Conservation (phyloP, 192 early-diverging fungal genomes). For the Coemansia sp. region DNA sequence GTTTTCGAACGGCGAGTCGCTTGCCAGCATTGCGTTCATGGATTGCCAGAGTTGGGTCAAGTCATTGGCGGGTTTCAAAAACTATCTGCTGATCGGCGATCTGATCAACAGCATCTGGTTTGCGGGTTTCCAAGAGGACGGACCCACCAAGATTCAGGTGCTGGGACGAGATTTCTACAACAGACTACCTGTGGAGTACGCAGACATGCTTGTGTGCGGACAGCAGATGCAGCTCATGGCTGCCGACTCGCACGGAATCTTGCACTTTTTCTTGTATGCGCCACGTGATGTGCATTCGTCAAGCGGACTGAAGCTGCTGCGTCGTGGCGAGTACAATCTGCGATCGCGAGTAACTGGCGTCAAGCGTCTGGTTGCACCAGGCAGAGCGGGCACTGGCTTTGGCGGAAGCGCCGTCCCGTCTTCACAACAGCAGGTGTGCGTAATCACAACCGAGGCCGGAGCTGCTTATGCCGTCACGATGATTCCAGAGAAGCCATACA, state of each 20-base stretch:
- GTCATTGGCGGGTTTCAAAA: conserved; percentile 78
- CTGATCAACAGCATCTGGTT: conserved; percentile 86
- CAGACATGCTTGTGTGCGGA: conserved; percentile 81
- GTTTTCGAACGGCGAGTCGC: conserved; percentile 76
- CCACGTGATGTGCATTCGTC: conserved; percentile 89
- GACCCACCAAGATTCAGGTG: conserved; percentile 83
- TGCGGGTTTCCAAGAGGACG: conserved; percentile 88
- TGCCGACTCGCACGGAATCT: conserved; percentile 69
- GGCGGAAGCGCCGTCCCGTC: background rate
- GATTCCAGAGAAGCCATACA: conserved; percentile 89
- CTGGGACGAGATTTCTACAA: conserved; percentile 88
- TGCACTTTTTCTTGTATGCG: conserved; percentile 82
- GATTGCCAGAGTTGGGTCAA: conserved; percentile 92
- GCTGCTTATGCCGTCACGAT: conserved; percentile 45
- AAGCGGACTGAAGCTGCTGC: conserved; percentile 84
- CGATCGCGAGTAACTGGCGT: conserved; percentile 74
- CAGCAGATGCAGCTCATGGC: conserved; percentile 73
- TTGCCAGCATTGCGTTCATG: conserved; percentile 91
- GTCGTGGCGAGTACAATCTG: conserved; percentile 85
- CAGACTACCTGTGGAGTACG: conserved; percentile 66
- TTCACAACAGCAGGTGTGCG: conserved; percentile 41
- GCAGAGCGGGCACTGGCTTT: background rate
- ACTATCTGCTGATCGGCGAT: conserved; percentile 86
- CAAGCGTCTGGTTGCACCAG: conserved; percentile 55
- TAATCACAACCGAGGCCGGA: conserved; percentile 50